Base-by-base conservation (phyloP, 495 filamentous ascomycete genomes). In the Geopyxis carbonaria region DNA sequence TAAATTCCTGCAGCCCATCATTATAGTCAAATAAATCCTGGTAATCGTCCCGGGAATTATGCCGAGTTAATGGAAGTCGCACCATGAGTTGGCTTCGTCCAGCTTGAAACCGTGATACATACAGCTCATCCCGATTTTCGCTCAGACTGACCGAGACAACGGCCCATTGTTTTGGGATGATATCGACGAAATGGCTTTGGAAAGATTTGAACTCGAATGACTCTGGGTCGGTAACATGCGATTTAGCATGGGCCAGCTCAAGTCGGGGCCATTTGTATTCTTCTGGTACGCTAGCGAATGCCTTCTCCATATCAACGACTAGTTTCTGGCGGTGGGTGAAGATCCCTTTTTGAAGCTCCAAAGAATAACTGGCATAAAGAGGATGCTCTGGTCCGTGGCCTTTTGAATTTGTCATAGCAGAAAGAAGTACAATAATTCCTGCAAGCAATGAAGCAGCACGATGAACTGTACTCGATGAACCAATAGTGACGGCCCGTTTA, bases 11-110 rank as follows among this genome's bases (percentile, higher is more conserved):
- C 35, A 72, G 73, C 13, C 80, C 85, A 45, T 78, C 68, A 10
- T 74, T 68, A 50, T 91, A 97, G 22, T 74, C 76, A 51, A 95
- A 93, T 1, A 75, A 66, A 25, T 84, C 80, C 23, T 80, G 79
- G 34, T 84, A 80, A 22, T 66, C 65, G 39, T 85, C 85, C n/a
- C 81, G 71, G 0, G 77, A 78, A 47, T 70, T 81, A 22, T 86
- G 78, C 24, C 91, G 64, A 41, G 72, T 72, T 15, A 95, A 70
- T 0, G 89, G 89, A 18, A 95, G 65, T 7, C 83, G 76, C 18
- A 97, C 59, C 31, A 89, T 69, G 46, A 95, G 86, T 6, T 91
- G 89, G 20, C 66, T 69, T 21, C 78, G 69, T 13, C 71, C 73
- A 23, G 72, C 63, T 42, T 80, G 72, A 16, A 92, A 70, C 45